These are phyloP conservation scores for Posidonia oceanica DNA, from an alignment of 116 monocot species.

Conservation along the genomic window DNA sequence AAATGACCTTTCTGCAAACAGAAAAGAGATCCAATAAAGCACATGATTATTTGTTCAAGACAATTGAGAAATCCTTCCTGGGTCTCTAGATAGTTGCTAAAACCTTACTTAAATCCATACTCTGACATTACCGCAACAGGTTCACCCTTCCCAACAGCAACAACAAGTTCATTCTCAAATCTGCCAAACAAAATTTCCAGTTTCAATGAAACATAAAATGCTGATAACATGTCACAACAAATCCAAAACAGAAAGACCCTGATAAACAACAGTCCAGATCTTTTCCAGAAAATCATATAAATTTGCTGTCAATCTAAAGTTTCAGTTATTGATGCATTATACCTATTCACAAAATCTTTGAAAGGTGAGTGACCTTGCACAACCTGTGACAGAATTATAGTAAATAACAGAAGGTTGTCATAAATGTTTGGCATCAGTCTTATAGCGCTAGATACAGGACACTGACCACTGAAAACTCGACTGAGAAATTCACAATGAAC, in stretches of 20 bases:
- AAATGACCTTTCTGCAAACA: conserved; percentile 77
- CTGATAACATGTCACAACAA: not conserved
- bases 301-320: too few species aligned
- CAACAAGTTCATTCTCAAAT: conserved; percentile 69
- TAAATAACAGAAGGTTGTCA: not conserved
- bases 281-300: too few species aligned
- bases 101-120: conserved; percentile 90
- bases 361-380: conserved; percentile 88
- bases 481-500: not conserved
- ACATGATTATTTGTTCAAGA: not conserved
- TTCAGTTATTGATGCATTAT: not conserved
- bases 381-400: conserved; percentile 40
- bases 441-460: not conserved
- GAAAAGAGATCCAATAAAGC: conserved; percentile 5
- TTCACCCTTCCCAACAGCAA: conserved; percentile 91
- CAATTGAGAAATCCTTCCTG: not conserved
- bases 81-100: not conserved
- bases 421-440: not conserved
- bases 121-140: conserved; percentile 85
- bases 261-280: not conserved
- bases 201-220: conserved; percentile 3
- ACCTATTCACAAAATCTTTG: conserved; percentile 62
- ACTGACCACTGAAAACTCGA: not conserved
- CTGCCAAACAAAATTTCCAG: conserved; percentile 17
- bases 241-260: not conserved